These are phyloP conservation scores for Nematocida sp. DNA, from an alignment of 371 early-diverging fungal species.

Conservation along the genomic window DNA sequence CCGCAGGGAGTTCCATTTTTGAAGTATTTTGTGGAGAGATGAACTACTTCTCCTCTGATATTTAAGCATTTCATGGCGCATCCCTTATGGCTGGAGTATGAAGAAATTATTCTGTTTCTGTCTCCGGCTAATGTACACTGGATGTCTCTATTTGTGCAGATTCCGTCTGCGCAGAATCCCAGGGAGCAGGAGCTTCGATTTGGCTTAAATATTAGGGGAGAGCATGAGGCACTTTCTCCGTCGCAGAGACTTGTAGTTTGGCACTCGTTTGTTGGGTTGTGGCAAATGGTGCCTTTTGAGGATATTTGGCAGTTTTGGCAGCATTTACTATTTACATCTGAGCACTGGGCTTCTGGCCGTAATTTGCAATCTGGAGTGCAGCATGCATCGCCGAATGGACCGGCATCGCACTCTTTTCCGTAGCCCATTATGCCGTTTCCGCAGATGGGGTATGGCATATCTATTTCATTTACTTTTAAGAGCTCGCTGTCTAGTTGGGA, in stretches of 20 bases:
- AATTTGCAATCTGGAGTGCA: slow-evolving; percentile 52
- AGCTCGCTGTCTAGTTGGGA: slow-evolving; percentile 18
- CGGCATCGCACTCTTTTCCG: slow-evolving; percentile 54
- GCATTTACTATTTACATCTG: slow-evolving; percentile 45
- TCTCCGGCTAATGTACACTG: slow-evolving; percentile 45
- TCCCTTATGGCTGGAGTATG: slow-evolving; percentile 29
- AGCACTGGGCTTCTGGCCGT: slow-evolving; percentile 30
- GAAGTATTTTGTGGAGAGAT: slow-evolving; percentile 1
- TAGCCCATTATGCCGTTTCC: slow-evolving; percentile 43
- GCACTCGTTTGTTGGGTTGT: slow-evolving; percentile 34
- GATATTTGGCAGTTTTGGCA: slow-evolving; percentile 41
- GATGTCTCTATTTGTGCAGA: slow-evolving; percentile 42
- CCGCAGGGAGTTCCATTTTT: slow-evolving; percentile 52
- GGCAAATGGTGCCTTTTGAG: slow-evolving; percentile 26
- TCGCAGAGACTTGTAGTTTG: slow-evolving; percentile 32
- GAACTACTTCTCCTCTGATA: slow-evolving; percentile 17
- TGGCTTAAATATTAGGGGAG: not conserved
- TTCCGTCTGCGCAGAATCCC: slow-evolving; percentile 38
- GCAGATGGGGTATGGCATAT: slow-evolving; percentile 44
- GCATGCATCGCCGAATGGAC: slow-evolving; percentile 50
- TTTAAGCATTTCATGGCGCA: slow-evolving; percentile 50
- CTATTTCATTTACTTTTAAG: slow-evolving; percentile 21
- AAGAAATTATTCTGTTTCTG: slow-evolving; percentile 15
- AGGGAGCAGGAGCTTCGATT: slow-evolving; percentile 30
- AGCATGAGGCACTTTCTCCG: slow-evolving; percentile 16